Evolutionary conservation across 140 eudicot species (phyloP), one percentile per base, ranked within the genome.

Genomic region (Bidens hawaiensis): DNA sequence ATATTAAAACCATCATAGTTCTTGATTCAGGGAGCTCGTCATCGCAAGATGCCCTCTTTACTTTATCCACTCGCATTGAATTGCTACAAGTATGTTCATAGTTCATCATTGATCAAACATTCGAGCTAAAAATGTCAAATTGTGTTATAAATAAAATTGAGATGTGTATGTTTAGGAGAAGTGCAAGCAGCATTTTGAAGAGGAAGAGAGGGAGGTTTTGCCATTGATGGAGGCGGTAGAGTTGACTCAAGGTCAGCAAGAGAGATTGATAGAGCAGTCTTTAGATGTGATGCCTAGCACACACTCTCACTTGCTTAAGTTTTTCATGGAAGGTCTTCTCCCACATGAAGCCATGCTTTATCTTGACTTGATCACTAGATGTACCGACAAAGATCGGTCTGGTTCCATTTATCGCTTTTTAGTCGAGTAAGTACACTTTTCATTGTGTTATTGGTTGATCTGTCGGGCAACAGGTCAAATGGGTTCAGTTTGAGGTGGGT

Each of bases 291-390:
- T 91, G 98, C 83, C 71, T 2, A 79, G 80, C 50, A 91, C 98
- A 10, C 98, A 91, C 58, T 75, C 96, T 14, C 76, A 80, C 65
- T 70, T 84, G 52, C 90, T 87, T 51, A 84, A 89, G 62, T 91
- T 87, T 55, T 84, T 91, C 70, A 76, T 91, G 78, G 96, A 91
- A 75, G 98, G 98, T 24, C 86, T 87, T 40, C 81, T 73, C 49
- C 98, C 98, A 19, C 91, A 72, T 2, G 98, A 91, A 68, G 96
- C 91, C 2, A 76, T 87, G 77, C 86, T 76, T 26, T 91, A 91
- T 78, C 74, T 87, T 65, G 95, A 84, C 62, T 46, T 87, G 72
- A 67, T 91, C 75, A 74, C 71, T 16, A 58, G 64, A 27, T 73
- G 77, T 58, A 68, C 79, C 26, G 76, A 91, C 59, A 76, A 82